Percentiles rank a stretch among this genome's conserved stretches.
Evolutionary conservation across 805 yeast species (phyloP).

Genomic region (Candida khao-thaluensis): DNA sequence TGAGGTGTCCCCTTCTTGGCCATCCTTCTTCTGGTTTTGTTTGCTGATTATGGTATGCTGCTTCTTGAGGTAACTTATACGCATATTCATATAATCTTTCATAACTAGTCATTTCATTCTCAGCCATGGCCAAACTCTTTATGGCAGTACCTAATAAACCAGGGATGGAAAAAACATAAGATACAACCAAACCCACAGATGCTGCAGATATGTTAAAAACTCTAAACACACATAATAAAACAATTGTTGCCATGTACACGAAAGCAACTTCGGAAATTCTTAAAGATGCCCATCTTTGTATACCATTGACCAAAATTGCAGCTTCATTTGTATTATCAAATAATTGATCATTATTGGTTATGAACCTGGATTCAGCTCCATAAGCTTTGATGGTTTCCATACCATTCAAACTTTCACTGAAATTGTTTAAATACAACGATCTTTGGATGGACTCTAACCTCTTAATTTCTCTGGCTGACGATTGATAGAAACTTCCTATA

Average conservation of each 20-base stretch:
- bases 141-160: constrained; percentile 31
- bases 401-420: constrained; percentile 36
- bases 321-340: constrained; percentile 37
- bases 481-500: constrained; percentile 32
- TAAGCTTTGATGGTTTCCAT: constrained; percentile 36
- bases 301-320: constrained; percentile 31
- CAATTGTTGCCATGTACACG: constrained; percentile 25
- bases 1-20: constrained; percentile 50
- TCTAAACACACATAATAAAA: constrained; percentile 31
- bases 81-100: constrained; percentile 46
- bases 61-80: constrained; percentile 62
- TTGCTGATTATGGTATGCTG: constrained; percentile 49
- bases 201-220: constrained; percentile 34
- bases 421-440: constrained; percentile 35
- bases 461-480: constrained; percentile 38
- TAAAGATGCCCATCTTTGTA: constrained; percentile 37
- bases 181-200: constrained; percentile 35
- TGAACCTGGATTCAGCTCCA: constrained; percentile 23
- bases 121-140: constrained; percentile 33
- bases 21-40: constrained; percentile 45
- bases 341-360: constrained; percentile 22
- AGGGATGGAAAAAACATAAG: constrained; percentile 33
- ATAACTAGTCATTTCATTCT: constrained; percentile 39
- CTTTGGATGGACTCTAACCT: constrained; percentile 39
- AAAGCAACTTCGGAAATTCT: constrained; percentile 27